These are phyloP conservation scores for Apiotrichum brassicae DNA, from an alignment of 1,284 basidiomycete genomes.

Conservation along the genomic window DNA sequence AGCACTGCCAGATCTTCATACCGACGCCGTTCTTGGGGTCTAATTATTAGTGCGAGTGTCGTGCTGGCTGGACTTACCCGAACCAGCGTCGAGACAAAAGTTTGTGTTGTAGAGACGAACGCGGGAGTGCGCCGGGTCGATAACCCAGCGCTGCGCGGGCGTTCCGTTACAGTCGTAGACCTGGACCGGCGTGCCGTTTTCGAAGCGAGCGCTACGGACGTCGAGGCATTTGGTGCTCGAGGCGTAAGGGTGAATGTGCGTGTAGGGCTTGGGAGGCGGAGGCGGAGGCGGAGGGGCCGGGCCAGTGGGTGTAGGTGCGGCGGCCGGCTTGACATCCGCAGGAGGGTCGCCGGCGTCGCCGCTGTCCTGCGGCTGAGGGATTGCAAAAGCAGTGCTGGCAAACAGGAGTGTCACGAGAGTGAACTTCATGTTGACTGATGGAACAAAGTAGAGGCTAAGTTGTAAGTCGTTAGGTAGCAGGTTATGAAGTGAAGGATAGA, in stretches of 20 bases:
- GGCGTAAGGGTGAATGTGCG: neutral
- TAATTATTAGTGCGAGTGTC: neutral
- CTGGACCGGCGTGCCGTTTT: constrained; percentile 14
- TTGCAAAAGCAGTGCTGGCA: too few species aligned
- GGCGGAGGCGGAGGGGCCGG: neutral
- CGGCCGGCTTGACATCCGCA: neutral
- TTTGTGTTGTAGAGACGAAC: constrained; percentile 25
- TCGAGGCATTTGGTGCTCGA: constrained; percentile 6
- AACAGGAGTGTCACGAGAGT: too few species aligned
- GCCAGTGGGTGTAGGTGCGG: neutral
- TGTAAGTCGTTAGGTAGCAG: too few species aligned
- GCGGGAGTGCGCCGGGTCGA: neutral
- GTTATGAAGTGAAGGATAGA: too few species aligned
- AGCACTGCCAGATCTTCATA: constrained; percentile 18
- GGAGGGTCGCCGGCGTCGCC: neutral
- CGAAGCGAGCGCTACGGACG: neutral
- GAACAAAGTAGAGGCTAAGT: too few species aligned
- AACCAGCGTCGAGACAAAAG: constrained; percentile 18
- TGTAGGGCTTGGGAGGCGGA: too few species aligned
- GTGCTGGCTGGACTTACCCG: neutral
- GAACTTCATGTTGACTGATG: too few species aligned
- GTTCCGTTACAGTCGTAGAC: constrained; percentile 5
- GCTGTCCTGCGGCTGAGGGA: too few species aligned
- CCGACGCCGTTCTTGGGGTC: constrained; percentile 9
- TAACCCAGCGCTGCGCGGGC: neutral